Conservation (phyloP, 306 rosid genomes). For the Trichosanthes truncata region DNA sequence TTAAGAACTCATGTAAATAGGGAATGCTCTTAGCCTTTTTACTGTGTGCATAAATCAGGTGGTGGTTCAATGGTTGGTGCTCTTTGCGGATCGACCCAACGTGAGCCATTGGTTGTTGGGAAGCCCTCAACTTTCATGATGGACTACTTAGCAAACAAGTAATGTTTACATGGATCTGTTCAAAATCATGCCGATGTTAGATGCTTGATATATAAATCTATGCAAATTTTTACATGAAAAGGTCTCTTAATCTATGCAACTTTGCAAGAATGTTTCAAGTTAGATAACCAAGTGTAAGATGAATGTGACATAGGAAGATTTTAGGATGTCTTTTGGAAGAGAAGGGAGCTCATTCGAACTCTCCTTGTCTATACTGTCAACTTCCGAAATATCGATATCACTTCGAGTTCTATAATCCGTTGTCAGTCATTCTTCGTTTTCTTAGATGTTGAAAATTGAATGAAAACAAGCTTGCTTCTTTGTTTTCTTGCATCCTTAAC, state of each 20-base stretch:
- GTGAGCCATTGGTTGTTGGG: conserved; percentile 91
- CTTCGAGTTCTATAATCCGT: not conserved
- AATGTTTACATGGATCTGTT: not conserved
- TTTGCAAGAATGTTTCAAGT: not conserved
- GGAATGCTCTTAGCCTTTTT: not conserved
- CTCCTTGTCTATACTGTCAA: not conserved
- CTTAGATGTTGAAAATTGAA: not conserved
- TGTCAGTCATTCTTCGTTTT: not conserved
- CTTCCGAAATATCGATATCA: not conserved
- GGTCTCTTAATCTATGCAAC: not conserved
- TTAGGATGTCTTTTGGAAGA: not conserved
- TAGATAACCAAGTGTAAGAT: not conserved
- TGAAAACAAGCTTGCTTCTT: not conserved
- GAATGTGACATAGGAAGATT: not conserved
- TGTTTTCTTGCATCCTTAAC: not conserved
- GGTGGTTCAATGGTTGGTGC: conserved; percentile 99
- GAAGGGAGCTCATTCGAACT: not conserved
- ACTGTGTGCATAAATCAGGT: conserved; percentile 32
- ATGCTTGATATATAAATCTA: not conserved
- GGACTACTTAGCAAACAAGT: conserved; percentile 85
- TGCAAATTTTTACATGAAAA: not conserved
- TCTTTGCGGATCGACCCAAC: conserved; percentile 76
- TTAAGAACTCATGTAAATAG: not conserved
- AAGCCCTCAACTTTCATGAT: conserved; percentile 99
- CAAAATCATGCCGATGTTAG: not conserved